Conservation (phyloP, 768 basidiomycete genomes). For the Rhodotorula paludigena region DNA sequence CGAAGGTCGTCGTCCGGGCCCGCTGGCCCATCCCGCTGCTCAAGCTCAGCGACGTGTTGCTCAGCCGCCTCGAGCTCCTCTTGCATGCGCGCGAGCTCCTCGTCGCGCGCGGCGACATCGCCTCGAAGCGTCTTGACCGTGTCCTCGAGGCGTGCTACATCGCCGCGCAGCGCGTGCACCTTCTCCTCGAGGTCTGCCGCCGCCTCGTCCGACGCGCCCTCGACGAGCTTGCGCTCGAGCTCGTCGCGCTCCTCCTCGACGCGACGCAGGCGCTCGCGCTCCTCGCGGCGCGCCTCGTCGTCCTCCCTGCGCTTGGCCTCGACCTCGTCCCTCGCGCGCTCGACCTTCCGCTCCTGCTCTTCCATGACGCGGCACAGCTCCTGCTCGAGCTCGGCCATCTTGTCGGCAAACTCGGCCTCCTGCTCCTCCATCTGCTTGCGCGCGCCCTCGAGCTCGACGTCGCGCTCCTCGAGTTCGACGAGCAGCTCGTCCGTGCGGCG, state of each 20-base stretch:
- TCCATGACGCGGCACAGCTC: slow-evolving; percentile 42
- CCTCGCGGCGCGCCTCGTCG: background rate
- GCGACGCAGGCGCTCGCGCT: slow-evolving; percentile 10
- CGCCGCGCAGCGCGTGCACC: slow-evolving; percentile 1
- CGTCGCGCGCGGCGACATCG: slow-evolving; percentile 19
- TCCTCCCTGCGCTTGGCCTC: slow-evolving; percentile 7
- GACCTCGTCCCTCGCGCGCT: slow-evolving; percentile 11
- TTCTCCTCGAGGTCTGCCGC: slow-evolving; percentile 6
- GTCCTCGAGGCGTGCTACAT: slow-evolving; percentile 15
- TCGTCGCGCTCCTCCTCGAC: slow-evolving; percentile 16
- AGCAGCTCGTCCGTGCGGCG: slow-evolving; percentile 21
- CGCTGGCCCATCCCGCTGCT: background rate
- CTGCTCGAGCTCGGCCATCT: slow-evolving; percentile 39
- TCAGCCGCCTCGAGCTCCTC: slow-evolving; percentile 25
- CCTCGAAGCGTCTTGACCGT: background rate
- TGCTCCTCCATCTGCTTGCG: slow-evolving; percentile 30
- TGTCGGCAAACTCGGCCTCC: slow-evolving; percentile 39
- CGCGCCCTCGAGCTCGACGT: slow-evolving; percentile 31
- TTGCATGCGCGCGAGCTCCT: slow-evolving; percentile 23
- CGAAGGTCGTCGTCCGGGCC: slow-evolving; percentile 15
- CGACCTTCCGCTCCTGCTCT: slow-evolving; percentile 40
- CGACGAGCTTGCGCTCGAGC: slow-evolving; percentile 16
- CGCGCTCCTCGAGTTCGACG: slow-evolving; percentile 36
- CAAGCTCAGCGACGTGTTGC: slow-evolving; percentile 17
- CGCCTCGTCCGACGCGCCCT: background rate